Conservation (phyloP, 176 grass and related monocot species). For the Areca catechu region DNA sequence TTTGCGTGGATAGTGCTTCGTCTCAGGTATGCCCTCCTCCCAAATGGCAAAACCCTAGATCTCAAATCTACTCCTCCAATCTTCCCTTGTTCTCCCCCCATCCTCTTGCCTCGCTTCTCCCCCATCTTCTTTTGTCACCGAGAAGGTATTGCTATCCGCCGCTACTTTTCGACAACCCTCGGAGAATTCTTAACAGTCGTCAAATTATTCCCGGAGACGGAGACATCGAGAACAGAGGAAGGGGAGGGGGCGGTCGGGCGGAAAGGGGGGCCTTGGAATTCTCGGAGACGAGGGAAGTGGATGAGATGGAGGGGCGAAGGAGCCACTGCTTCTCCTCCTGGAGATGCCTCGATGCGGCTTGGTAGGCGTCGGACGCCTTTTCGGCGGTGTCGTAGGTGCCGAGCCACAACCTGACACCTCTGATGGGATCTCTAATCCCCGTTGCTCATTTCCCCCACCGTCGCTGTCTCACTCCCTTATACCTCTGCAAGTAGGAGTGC, state of each 20-base stretch:
- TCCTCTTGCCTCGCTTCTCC: no score
- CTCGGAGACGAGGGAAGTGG: background rate
- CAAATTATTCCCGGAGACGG: background rate
- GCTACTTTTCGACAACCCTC: background rate
- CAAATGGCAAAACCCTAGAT: no score
- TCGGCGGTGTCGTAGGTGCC: constrained; percentile 78
- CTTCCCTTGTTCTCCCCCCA: no score
- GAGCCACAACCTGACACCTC: constrained; percentile 44
- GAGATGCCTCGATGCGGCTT: constrained; percentile 2
- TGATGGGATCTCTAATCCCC: constrained; percentile 3
- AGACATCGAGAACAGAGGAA: constrained; percentile 6
- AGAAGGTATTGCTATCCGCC: no score
- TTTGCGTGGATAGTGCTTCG: no score
- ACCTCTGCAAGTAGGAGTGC: no score
- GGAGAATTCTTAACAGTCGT: background rate
- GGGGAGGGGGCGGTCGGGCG: background rate
- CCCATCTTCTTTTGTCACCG: background rate
- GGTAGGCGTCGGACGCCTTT: constrained; percentile 41
- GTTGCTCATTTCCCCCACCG: no score
- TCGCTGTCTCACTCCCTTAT: no score
- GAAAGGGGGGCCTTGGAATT: background rate
- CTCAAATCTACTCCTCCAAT: no score
- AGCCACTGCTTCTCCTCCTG: constrained; percentile 13
- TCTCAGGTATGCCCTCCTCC: no score
- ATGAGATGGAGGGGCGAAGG: background rate